Conservation (phyloP, 2,329 filamentous ascomycete species). For the Fusarium tupiense region DNA sequence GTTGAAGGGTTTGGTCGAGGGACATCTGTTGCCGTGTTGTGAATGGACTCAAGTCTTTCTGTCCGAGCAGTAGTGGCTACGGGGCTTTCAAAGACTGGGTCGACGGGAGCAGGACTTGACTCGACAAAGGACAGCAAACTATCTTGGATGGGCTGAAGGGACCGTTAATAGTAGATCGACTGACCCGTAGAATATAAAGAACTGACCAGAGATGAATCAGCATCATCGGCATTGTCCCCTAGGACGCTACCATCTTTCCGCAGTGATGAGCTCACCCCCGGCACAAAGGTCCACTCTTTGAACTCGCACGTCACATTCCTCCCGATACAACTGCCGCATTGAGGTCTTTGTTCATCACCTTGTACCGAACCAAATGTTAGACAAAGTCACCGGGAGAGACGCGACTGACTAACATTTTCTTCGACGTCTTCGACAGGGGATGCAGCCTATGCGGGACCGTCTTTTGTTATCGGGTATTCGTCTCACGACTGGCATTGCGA, state of each 20-base stretch:
- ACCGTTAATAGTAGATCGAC: not conserved
- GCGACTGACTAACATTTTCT: slow-evolving; percentile 17
- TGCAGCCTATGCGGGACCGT: slow-evolving; percentile 21
- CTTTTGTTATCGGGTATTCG: slow-evolving; percentile 27
- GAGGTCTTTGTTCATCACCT: slow-evolving; percentile 30
- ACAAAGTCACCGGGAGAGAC: too few species aligned
- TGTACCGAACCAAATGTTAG: not conserved
- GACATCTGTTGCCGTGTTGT: not conserved
- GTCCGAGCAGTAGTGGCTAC: not conserved
- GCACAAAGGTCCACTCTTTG: slow-evolving; percentile 31
- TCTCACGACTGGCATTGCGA: slow-evolving; percentile 24
- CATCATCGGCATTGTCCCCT: not conserved
- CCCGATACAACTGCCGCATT: slow-evolving; percentile 22
- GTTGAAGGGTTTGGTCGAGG: not conserved
- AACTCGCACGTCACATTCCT: slow-evolving; percentile 28
- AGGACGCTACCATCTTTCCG: not conserved
- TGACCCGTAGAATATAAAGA: fast-evolving
- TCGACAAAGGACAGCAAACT: slow-evolving; percentile 4
- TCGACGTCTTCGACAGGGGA: slow-evolving; percentile 29
- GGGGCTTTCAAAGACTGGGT: not conserved
- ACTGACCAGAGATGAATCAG: slow-evolving; percentile 2
- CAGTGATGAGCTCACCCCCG: slow-evolving; percentile 6
- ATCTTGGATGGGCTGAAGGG: slow-evolving; percentile 1
- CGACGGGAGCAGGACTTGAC: not conserved
- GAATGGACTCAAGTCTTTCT: not conserved